Percentiles rank a stretch among this genome's conserved stretches.
Evolutionary conservation across 108 stramenopile genomes (phyloP).

Genomic region (Asterionellopsis glacialis): DNA sequence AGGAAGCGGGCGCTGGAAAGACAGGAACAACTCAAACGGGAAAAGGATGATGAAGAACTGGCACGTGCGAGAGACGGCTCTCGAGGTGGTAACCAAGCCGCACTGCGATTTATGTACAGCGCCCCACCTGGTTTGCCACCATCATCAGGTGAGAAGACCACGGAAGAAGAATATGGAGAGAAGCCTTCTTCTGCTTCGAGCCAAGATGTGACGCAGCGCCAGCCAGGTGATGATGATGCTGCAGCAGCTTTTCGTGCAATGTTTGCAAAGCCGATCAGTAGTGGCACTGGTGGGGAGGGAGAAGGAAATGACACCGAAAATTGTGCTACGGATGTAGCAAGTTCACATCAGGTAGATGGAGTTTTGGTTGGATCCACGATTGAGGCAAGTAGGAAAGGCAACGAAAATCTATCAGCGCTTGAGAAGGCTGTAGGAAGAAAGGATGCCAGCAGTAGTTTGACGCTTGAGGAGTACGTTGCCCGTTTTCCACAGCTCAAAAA

Average conservation of each 20-base stretch:
- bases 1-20: conserved; percentile 45
- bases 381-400: background rate
- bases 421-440: conserved; percentile 78
- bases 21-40: conserved; percentile 62
- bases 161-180: conserved; percentile 1
- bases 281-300: background rate
- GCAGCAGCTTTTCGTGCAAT: conserved; percentile 79
- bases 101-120: conserved; percentile 78
- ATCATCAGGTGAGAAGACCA: conserved; percentile 1
- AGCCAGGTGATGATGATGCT: conserved; percentile 79
- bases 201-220: conserved; percentile 25
- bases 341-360: conserved; percentile 12
- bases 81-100: conserved; percentile 52
- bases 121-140: conserved; percentile 59
- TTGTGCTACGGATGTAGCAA: background rate
- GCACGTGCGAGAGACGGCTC: conserved; percentile 49
- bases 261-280: conserved; percentile 37
- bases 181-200: background rate
- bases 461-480: conserved; percentile 67
- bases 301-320: conserved; percentile 1
- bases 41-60: conserved; percentile 80
- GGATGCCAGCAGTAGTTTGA: conserved; percentile 32
- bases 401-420: conserved; percentile 34
- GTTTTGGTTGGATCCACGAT: conserved; percentile 28
- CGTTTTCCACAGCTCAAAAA: conserved; percentile 79